Conservation (phyloP, 768 basidiomycete genomes). For the Suillus placidus region DNA sequence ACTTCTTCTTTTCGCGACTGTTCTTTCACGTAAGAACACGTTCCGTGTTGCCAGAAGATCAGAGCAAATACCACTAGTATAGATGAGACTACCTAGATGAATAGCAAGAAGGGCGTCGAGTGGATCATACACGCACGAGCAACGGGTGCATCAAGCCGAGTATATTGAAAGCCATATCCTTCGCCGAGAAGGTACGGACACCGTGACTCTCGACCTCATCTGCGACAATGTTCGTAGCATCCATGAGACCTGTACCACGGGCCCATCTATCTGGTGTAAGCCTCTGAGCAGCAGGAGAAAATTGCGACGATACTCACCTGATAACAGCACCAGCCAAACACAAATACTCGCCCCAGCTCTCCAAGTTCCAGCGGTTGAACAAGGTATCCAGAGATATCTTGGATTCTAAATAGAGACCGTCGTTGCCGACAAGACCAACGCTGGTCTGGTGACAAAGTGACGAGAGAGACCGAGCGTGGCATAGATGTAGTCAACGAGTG, state of each 20-base stretch:
- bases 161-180: slow-evolving; percentile 99
- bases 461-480: slow-evolving; percentile 89
- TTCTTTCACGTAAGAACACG: too few relatives aligned
- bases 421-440: slow-evolving; percentile 96
- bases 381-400: slow-evolving; percentile 98
- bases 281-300: slow-evolving; percentile 14
- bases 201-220: slow-evolving; percentile 92
- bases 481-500: slow-evolving; percentile 98
- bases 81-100: too few relatives aligned
- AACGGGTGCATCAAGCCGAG: slow-evolving; percentile 99
- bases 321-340: slow-evolving; percentile 98
- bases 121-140: slow-evolving; percentile 36
- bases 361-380: slow-evolving; percentile 97
- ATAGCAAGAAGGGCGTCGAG: too few relatives aligned
- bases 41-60: too few relatives aligned
- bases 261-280: slow-evolving; percentile 70
- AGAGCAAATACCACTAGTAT: too few relatives aligned
- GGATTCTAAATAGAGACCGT: slow-evolving; percentile 96
- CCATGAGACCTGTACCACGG: slow-evolving; percentile 97
- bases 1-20: too few relatives aligned
- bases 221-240: slow-evolving; percentile 90
- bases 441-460: slow-evolving; percentile 95
- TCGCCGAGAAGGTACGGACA: slow-evolving; percentile 97
- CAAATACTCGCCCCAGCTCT: slow-evolving; percentile 99
- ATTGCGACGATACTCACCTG: slow-evolving; percentile 57